These are phyloP conservation scores for Oidiodendron maius DNA, from an alignment of 495 filamentous ascomycete genomes.

Conservation along the genomic window DNA sequence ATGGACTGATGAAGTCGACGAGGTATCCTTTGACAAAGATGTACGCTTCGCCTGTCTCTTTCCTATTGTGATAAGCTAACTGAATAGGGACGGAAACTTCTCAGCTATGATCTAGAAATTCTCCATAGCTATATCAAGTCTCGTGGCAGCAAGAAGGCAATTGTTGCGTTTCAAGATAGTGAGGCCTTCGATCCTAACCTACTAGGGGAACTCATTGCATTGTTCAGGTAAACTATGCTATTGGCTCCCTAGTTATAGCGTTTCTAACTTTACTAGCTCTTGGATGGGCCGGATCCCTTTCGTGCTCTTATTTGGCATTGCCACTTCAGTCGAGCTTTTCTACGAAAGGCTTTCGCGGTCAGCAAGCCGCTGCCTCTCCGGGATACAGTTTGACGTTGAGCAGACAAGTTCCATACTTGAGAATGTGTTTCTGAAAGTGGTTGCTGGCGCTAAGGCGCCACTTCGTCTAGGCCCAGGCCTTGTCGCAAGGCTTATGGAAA, in stretches of 20 bases:
- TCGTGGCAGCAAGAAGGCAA: constrained; percentile 51
- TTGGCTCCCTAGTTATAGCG: too few species aligned
- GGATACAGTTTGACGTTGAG: constrained; percentile 78
- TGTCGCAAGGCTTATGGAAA: constrained; percentile 61
- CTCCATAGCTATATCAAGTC: constrained; percentile 57
- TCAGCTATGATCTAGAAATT: constrained; percentile 90
- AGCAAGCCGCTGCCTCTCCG: constrained; percentile 62
- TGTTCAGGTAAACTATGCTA: constrained; percentile 79
- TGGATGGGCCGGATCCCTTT: constrained; percentile 91
- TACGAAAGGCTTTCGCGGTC: constrained; percentile 76
- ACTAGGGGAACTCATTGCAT: constrained; percentile 67
- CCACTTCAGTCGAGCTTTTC: constrained; percentile 86
- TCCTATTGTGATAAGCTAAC: constrained; percentile 1
- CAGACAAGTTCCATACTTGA: constrained; percentile 71
- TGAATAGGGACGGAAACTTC: constrained; percentile 58
- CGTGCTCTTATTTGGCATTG: constrained; percentile 78
- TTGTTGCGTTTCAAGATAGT: constrained; percentile 81
- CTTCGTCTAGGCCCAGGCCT: constrained; percentile 65
- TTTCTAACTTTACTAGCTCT: constrained; percentile 44
- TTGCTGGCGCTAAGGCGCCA: constrained; percentile 44
- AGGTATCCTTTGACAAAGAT: constrained; percentile 37
- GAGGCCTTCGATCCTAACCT: constrained; percentile 85
- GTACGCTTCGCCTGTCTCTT: constrained; percentile 29
- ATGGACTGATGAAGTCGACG: constrained; percentile 32
- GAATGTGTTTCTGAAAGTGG: constrained; percentile 65